These are phyloP conservation scores for Phytopythium helicoides DNA, from an alignment of 352 stramenopile species.

Conservation along the genomic window DNA sequence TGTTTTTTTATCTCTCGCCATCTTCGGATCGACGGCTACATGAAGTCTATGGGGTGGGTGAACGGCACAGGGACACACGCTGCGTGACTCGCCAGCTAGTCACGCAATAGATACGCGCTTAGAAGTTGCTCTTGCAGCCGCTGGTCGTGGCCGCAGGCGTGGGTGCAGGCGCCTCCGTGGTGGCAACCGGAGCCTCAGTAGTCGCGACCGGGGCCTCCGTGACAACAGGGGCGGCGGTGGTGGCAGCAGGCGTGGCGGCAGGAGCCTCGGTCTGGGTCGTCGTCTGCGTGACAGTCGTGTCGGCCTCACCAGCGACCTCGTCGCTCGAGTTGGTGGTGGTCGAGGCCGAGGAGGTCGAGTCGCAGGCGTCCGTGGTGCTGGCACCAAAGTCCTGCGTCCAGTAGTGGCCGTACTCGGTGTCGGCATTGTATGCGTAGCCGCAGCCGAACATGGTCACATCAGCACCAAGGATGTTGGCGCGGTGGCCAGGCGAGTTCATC, in stretches of 20 bases:
- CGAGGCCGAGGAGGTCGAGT: conserved; percentile 5
- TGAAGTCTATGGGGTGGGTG: neutral
- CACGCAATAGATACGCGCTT: conserved; percentile 1
- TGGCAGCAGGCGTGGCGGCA: conserved; percentile 4
- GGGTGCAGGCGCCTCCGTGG: neutral
- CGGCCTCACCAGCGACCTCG: conserved; percentile 15
- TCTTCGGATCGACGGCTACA: neutral
- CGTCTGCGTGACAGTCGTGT: conserved; percentile 11
- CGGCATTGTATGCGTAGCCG: conserved; percentile 28
- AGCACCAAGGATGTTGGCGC: conserved; percentile 28
- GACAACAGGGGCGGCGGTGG: conserved; percentile 3
- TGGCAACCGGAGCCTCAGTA: neutral
- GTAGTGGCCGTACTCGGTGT: conserved; percentile 35
- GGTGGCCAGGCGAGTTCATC: conserved; percentile 39
- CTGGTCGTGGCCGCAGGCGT: conserved; percentile 5
- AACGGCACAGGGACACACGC: neutral
- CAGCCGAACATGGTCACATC: conserved; percentile 43
- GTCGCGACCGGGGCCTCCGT: conserved; percentile 6
- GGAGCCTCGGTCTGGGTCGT: conserved; percentile 6
- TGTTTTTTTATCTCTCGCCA: no score
- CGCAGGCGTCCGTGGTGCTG: conserved; percentile 19
- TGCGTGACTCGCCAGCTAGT: neutral
- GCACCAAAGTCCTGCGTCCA: conserved; percentile 63
- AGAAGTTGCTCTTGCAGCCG: conserved; percentile 23
- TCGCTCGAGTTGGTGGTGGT: conserved; percentile 9